phyloP scores from a whole-genome alignment of 202 grass and related monocot species.

The Saccharum hybrid region DNA sequence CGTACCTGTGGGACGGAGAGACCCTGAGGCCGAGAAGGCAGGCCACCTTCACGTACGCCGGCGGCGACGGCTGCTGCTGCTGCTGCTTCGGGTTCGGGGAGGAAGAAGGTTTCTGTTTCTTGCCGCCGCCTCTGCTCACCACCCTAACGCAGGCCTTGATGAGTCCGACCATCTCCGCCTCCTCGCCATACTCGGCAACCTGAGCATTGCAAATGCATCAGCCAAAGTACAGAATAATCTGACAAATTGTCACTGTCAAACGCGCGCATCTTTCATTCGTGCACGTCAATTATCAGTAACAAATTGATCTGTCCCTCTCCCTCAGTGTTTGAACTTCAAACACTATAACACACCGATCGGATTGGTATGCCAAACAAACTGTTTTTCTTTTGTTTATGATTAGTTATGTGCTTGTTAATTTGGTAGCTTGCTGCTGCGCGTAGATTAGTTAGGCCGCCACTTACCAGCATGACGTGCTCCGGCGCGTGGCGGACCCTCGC shows the following conservation, averaged over 20 bases:
- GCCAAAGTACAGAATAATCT: neutral
- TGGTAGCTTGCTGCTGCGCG: neutral
- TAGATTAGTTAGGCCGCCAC: constrained; percentile 2
- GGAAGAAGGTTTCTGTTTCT: neutral
- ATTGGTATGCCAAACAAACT: neutral
- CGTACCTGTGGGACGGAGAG: constrained; percentile 63
- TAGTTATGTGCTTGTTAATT: neutral
- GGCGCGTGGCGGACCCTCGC: constrained; percentile 62
- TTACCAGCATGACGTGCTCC: constrained; percentile 84
- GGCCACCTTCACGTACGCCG: constrained; percentile 60
- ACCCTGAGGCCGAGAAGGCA: constrained; percentile 71
- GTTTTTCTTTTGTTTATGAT: neutral
- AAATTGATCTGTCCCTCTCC: neutral
- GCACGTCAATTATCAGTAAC: neutral
- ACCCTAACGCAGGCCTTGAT: constrained; percentile 61
- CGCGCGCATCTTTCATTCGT: neutral
- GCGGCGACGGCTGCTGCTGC: neutral
- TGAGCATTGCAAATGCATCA: constrained; percentile 25
- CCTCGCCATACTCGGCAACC: constrained; percentile 67
- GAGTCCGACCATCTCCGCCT: constrained; percentile 59
- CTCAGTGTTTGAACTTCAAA: neutral
- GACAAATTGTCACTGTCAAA: neutral
- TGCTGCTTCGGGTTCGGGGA: neutral
- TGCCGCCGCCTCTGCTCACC: constrained; percentile 46
- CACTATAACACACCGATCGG: neutral